These are phyloP conservation scores for Quercus engelmannii DNA, from an alignment of 306 rosid genomes.

Conservation along the genomic window DNA sequence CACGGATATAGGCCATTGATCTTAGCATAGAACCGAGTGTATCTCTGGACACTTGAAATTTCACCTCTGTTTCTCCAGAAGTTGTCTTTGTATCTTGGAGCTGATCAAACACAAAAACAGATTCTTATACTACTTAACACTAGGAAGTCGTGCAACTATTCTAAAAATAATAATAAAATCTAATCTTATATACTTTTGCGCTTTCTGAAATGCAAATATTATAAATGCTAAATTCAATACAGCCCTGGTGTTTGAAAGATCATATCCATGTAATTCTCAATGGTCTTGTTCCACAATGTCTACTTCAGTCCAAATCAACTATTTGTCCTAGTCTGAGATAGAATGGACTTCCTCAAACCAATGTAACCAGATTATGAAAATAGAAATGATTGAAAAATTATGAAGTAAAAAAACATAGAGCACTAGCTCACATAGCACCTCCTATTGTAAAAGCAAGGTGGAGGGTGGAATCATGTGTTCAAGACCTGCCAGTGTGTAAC, in stretches of 20 bases:
- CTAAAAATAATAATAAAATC: not conserved
- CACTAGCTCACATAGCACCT: too few relatives aligned
- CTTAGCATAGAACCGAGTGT: slow-evolving; percentile 66
- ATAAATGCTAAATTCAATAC: not conserved
- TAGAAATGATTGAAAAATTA: not conserved
- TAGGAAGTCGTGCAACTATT: not conserved
- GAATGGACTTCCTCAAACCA: not conserved
- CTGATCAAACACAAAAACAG: slow-evolving; percentile 38
- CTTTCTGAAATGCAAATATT: not conserved
- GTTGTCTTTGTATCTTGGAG: slow-evolving; percentile 72
- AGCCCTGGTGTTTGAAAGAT: not conserved
- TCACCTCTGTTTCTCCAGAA: slow-evolving; percentile 69
- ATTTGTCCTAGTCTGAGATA: not conserved
- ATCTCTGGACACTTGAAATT: slow-evolving; percentile 78
- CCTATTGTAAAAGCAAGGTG: too few relatives aligned
- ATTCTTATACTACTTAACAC: slow-evolving; percentile 4
- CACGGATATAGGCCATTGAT: slow-evolving; percentile 63
- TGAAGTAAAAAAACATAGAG: not conserved
- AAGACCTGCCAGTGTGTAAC: too few relatives aligned
- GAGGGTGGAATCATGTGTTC: too few relatives aligned
- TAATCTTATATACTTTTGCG: not conserved
- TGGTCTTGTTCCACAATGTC: not conserved
- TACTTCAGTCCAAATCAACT: not conserved
- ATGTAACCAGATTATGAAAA: not conserved
- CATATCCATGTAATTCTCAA: not conserved